Conservation (phyloP, 176 grass and related monocot species). For the Eleusine indica region DNA sequence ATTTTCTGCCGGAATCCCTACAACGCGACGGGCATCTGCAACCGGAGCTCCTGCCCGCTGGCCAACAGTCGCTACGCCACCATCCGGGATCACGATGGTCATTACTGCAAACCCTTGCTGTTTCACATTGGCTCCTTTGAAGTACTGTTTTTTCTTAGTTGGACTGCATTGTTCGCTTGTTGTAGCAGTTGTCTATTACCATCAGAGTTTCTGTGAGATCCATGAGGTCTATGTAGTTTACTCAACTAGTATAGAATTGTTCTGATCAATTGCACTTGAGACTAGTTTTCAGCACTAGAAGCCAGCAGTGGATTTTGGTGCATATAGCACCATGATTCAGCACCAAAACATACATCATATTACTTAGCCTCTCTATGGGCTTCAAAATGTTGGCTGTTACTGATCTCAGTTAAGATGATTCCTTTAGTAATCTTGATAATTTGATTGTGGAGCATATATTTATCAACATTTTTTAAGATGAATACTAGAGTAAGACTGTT, state of each 20-base stretch:
- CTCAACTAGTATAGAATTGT: not conserved
- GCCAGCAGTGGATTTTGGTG: not conserved
- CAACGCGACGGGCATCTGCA: slow-evolving; percentile 89
- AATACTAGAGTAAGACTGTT: slow-evolving; percentile 5
- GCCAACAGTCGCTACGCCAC: slow-evolving; percentile 96
- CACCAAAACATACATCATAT: not conserved
- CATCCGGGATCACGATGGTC: slow-evolving; percentile 82
- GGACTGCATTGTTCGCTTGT: not conserved
- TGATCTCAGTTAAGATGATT: not conserved
- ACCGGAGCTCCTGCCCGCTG: slow-evolving; percentile 91
- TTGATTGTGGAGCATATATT: not conserved
- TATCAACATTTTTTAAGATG: not conserved
- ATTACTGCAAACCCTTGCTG: not conserved
- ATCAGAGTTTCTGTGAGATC: not conserved
- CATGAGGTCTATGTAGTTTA: not conserved
- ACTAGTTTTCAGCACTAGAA: not conserved
- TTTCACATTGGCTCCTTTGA: not conserved
- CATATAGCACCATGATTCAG: not conserved
- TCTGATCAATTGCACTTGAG: not conserved
- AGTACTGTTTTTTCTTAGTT: not conserved
- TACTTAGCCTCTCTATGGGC: not conserved
- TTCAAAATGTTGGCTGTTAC: not conserved
- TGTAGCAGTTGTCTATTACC: not conserved
- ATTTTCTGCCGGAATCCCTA: slow-evolving; percentile 86
- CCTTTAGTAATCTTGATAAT: slow-evolving; percentile 23